Base-by-base conservation (phyloP, 2,329 filamentous ascomycete genomes). In the Colletotrichum tamarilloi region DNA sequence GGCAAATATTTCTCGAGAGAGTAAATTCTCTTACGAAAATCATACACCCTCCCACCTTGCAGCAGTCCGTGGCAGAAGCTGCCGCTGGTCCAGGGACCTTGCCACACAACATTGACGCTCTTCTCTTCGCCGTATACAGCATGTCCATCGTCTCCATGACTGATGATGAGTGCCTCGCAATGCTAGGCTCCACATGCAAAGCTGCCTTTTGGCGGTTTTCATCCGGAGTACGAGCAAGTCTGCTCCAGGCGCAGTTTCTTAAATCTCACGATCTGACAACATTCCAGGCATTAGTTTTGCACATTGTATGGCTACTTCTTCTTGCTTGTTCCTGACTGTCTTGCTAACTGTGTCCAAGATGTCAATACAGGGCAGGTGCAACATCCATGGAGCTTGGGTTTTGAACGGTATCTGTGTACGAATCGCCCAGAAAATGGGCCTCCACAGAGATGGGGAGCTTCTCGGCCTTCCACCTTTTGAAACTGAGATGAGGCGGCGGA, bases 11-110 rank as follows among this genome's bases (percentile, higher is more conserved):
- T 75, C 83, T 95, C 5, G 91, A 94, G 59, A 91, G 93, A 74
- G 91, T 95, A 65, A 93, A 95, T 77, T 93, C 93, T 0, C 80
- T 94, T 53, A 89, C 91, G 75, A 95, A 95, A 79, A 83, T 90
- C 59, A 90, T 94, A 49, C 93, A 95, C 78, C 88, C 92, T 1
- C 93, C 93, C 0, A 91, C 91, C 3, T 73, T 81, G 1, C 79
- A 82, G 16, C 78, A 80, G 9, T 76, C 77, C 19, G 76, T 82
- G 1, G 52, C 81, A 3, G 77, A 82, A 9, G 79, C 79, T 2
- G 77, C 69, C 12, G 80, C 79, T 76, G 75, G 79, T 14, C 57
- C 74, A 1, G 14, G 28, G 1, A 64, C 55, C 1, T 56, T 75
- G 1, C 66, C 78, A 0, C 77, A 77, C 1, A 68, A 77, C 0